Evolutionary conservation across 2,329 filamentous ascomycete species (phyloP).

Genomic region (Sporothrix phasma): DNA sequence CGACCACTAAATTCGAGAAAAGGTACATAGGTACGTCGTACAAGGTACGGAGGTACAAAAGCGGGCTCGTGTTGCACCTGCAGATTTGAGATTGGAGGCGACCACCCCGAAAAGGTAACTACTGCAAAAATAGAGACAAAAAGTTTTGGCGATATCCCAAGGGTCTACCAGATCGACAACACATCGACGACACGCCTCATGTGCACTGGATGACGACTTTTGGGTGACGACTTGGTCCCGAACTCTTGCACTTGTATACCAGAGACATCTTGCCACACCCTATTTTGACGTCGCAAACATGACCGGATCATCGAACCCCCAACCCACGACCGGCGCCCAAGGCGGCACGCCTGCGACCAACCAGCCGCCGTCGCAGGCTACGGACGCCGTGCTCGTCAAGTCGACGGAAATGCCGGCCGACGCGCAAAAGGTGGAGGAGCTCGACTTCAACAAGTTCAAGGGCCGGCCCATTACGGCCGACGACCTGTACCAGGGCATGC

Average conservation of each 20-base stretch:
- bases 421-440: constrained; percentile 73
- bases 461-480: constrained; percentile 70
- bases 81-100: background rate
- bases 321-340: background rate
- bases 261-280: too few relatives aligned
- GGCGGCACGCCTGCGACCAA: constrained; percentile 21
- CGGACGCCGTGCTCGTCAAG: constrained; percentile 72
- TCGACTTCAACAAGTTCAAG: constrained; percentile 81
- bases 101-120: background rate
- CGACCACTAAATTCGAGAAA: background rate
- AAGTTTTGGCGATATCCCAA: background rate
- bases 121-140: background rate
- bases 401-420: constrained; percentile 73
- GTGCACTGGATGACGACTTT: background rate
- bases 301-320: background rate
- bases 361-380: constrained; percentile 51
- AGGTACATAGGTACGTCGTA: background rate
- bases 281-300: background rate
- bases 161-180: background rate
- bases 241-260: background rate
- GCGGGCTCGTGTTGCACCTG: background rate
- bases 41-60: background rate
- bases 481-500: constrained; percentile 73
- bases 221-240: background rate
- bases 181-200: background rate